A percentile compares a stretch with the other conserved stretches of the same genome.
Evolutionary conservation across 2,329 filamentous ascomycete genomes (phyloP).

Genomic region (Talaromyces atroroseus): DNA sequence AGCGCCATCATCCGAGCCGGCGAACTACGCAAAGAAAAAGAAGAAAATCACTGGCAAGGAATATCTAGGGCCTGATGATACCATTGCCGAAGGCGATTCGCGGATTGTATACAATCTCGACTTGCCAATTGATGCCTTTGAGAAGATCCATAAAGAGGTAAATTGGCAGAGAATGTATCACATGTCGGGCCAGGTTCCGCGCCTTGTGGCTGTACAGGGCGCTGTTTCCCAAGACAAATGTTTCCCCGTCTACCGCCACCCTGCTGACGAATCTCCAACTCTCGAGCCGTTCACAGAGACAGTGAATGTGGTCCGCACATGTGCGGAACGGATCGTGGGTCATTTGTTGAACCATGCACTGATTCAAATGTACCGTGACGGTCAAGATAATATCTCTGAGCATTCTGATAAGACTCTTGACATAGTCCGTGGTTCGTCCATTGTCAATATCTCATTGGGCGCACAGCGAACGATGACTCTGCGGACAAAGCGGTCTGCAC

Average conservation of each 20-base stretch:
- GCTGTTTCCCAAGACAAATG: conserved; percentile 58
- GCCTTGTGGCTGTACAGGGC: conserved; percentile 86
- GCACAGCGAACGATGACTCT: conserved; percentile 86
- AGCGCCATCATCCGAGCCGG: background rate
- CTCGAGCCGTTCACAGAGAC: conserved; percentile 69
- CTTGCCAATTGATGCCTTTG: conserved; percentile 57
- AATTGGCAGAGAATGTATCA: conserved; percentile 91
- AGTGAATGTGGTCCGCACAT: conserved; percentile 61
- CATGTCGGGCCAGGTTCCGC: conserved; percentile 82
- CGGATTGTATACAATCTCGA: conserved; percentile 67
- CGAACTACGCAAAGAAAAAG: conserved; percentile 14
- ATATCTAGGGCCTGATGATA: conserved; percentile 45
- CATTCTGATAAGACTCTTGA: conserved; percentile 97
- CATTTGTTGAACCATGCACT: conserved; percentile 86
- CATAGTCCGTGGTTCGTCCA: conserved; percentile 71
- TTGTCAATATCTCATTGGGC: conserved; percentile 91
- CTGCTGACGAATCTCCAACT: conserved; percentile 78
- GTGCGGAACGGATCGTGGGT: conserved; percentile 66
- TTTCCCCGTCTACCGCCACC: conserved; percentile 90
- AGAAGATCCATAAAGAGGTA: conserved; percentile 66
- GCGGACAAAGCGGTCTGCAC: conserved; percentile 57
- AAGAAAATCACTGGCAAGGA: conserved; percentile 16
- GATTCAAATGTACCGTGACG: conserved; percentile 87
- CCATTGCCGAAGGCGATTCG: conserved; percentile 76
- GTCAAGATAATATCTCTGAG: conserved; percentile 88